These are phyloP conservation scores for Geotrichum histeridarum DNA, from an alignment of 1,139 yeast species.

Conservation along the genomic window DNA sequence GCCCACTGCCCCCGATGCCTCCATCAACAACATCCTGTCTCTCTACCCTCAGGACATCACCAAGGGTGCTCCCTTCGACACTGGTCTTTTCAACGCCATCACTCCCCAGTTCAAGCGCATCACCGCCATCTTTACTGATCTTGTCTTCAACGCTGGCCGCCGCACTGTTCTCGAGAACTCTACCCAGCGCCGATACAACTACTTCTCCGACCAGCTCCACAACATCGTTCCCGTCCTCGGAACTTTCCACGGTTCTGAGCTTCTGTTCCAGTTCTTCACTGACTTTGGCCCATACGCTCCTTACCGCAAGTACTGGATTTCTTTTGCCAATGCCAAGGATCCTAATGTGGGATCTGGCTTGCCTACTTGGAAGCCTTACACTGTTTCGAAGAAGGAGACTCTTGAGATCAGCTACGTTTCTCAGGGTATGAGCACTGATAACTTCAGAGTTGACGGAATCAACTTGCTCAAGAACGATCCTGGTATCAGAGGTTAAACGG, in stretches of 20 bases:
- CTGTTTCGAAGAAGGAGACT: conserved; percentile 33
- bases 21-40: background rate
- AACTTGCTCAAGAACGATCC: background rate
- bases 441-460: conserved; percentile 5
- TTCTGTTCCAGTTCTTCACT: conserved; percentile 15
- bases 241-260: conserved; percentile 23
- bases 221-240: conserved; percentile 21
- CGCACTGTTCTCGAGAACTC: conserved; percentile 11
- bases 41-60: conserved; percentile 22
- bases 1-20: background rate
- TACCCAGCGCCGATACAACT: conserved; percentile 13
- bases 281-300: conserved; percentile 13
- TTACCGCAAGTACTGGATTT: conserved; percentile 23
- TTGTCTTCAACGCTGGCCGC: conserved; percentile 24
- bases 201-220: conserved; percentile 16
- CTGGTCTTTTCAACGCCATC: conserved; percentile 18
- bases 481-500: background rate
- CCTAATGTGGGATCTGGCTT: conserved; percentile 19
- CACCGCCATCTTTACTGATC: conserved; percentile 23
- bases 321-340: conserved; percentile 23
- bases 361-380: conserved; percentile 31
- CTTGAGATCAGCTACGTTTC: conserved; percentile 1
- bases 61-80: conserved; percentile 26
- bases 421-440: background rate
- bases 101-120: conserved; percentile 25